Evolutionary conservation across 208 protist species (phyloP).

Genomic region (Willaertia magna): DNA sequence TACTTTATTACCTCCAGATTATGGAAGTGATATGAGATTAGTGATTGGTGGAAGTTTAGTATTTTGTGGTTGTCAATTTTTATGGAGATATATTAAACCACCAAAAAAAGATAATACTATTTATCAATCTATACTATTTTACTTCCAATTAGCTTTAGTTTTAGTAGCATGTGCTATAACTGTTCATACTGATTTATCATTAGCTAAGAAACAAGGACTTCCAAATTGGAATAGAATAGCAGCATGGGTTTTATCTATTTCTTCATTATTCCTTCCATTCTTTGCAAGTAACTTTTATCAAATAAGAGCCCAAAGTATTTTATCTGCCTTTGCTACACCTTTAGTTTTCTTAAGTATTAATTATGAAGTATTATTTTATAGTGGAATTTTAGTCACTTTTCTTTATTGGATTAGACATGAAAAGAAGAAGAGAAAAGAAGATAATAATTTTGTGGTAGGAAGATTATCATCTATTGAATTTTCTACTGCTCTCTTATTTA

Average conservation of each 20-base stretch:
- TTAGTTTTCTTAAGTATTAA: constrained; percentile 18
- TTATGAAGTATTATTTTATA: constrained; percentile 19
- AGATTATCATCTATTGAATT: background rate
- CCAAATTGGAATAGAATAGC: background rate
- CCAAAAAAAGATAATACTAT: background rate
- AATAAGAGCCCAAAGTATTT: background rate
- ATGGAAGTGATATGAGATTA: background rate
- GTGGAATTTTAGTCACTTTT: background rate
- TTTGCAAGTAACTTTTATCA: background rate
- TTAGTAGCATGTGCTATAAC: background rate
- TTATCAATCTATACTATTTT: background rate
- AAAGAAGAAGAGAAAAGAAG: background rate
- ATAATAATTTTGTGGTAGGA: background rate
- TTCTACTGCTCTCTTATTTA: background rate
- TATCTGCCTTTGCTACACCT: background rate
- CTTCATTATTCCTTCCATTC: background rate
- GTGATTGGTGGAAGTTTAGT: background rate
- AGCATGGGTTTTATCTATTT: background rate
- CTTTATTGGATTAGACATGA: background rate
- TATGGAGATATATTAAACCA: background rate
- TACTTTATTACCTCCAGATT: background rate
- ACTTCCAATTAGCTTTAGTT: background rate
- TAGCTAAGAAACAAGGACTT: background rate
- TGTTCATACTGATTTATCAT: background rate
- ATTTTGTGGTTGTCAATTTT: background rate